Base-by-base conservation (phyloP, 2,329 filamentous ascomycete species). In the Fusarium illudens region DNA sequence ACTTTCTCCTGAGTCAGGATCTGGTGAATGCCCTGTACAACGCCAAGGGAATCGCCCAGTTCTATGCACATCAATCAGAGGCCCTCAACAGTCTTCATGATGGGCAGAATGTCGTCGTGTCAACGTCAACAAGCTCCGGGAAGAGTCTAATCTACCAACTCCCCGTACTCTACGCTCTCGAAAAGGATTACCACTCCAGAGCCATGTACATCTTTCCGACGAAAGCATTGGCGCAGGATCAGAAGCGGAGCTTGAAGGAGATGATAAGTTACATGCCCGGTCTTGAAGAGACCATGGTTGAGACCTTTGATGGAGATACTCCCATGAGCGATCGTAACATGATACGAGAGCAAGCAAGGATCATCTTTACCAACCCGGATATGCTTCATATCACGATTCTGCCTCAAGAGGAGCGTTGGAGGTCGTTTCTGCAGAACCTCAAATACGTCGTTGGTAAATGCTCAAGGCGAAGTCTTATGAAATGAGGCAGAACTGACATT, bases 171-270 rank as follows among this genome's bases (percentile, higher is more conserved):
- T 89, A 97, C 75, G 91, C 93, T 51, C 82, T 99, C 3, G 95
- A 99, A 77, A 83, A 88, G 54, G 92, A 98, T 73, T 81, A 79
- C 3, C 84, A 90, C 58, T 92, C 92, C 9, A 85, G 96, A 71
- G 96, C 96, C 3, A 93, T 99, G 90, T 98, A 97, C 76, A 97
- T 99, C 33, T 99, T 99, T 64, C 96, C 96, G 0, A 99, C 96
- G 0, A 99, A 99, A 79, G 96, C 96, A 1, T 81, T 99, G 15
- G 95, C 96, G 0, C 96, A 99, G 77, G 96, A 99, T 78, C 96
- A 99, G 78, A 89, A 90, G 71, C 87, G 94, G 70, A 97, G 94
- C 70, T 83, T 99, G 76, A 92, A 92, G 73, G 93, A 97, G 55
- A 86, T 98, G 75, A 82, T 98, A 64, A 81, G 86, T 1, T 97